Evolutionary conservation across 371 early-diverging fungal species (phyloP).

Genomic region (Dipsacomyces acuminosporus): DNA sequence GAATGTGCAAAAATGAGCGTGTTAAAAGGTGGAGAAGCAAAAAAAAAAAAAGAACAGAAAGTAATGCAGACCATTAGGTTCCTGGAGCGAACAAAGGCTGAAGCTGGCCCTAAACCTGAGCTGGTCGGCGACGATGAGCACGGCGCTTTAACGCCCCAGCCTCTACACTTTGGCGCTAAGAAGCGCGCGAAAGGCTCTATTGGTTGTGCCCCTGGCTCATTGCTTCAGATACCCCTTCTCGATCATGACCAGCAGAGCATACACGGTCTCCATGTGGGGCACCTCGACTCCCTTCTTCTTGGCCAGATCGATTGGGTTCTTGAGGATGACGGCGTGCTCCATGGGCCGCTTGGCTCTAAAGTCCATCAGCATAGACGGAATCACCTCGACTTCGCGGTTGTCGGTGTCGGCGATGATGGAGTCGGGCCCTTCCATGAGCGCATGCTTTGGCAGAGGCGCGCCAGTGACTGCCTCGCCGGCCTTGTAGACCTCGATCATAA

Average conservation of each 20-base stretch:
- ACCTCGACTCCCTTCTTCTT: conserved; percentile 17
- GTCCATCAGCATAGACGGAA: conserved; percentile 50
- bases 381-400: conserved; percentile 4
- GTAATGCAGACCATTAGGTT: too few relatives aligned
- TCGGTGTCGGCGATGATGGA: conserved; percentile 17
- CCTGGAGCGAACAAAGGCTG: too few relatives aligned
- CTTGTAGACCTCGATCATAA: conserved; percentile 63
- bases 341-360: conserved; percentile 38
- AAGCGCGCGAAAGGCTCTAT: not conserved
- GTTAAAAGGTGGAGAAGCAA: too few relatives aligned
- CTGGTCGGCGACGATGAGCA: too few relatives aligned
- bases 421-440: conserved; percentile 20
- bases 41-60: too few relatives aligned
- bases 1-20: too few relatives aligned
- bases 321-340: conserved; percentile 49
- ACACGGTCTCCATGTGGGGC: conserved; percentile 45
- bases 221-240: conserved; percentile 22
- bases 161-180: too few relatives aligned
- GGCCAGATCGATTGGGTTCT: conserved; percentile 36
- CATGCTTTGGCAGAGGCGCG: conserved; percentile 22
- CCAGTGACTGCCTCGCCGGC: conserved; percentile 46
- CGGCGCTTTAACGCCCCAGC: too few relatives aligned
- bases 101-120: too few relatives aligned
- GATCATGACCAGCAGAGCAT: conserved; percentile 37
- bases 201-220: not conserved